phyloP scores from a whole-genome alignment of 2,329 filamentous ascomycete genomes.

The Daldinia eschscholtzii region DNA sequence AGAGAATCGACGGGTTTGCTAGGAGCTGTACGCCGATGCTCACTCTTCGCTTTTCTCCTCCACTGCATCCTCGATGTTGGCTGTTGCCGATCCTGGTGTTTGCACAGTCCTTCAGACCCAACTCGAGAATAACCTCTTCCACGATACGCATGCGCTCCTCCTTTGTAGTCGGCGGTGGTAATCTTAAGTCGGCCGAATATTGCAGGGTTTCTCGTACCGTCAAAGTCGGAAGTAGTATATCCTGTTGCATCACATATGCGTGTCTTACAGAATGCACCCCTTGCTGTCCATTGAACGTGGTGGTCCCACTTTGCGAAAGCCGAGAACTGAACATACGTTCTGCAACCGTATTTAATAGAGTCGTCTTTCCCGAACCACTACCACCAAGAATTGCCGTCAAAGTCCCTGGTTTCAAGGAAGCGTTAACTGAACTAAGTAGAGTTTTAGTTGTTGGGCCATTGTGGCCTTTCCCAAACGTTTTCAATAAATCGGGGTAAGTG shows the following conservation, averaged over 20 bases:
- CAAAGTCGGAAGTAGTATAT: slow-evolving; percentile 77
- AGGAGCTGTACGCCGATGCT: slow-evolving; percentile 84
- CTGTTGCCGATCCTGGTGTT: slow-evolving; percentile 79
- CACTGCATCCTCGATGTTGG: slow-evolving; percentile 80
- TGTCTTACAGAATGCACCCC: slow-evolving; percentile 69
- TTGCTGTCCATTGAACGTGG: slow-evolving; percentile 71
- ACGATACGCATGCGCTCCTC: slow-evolving; percentile 73
- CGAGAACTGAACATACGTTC: slow-evolving; percentile 72
- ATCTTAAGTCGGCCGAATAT: slow-evolving; percentile 78
- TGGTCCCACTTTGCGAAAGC: slow-evolving; percentile 65
- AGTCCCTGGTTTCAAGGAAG: slow-evolving; percentile 73
- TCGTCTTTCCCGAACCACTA: slow-evolving; percentile 80
- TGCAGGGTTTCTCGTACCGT: slow-evolving; percentile 81
- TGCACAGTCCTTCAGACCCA: slow-evolving; percentile 82
- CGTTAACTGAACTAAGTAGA: slow-evolving; percentile 73
- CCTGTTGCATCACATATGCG: slow-evolving; percentile 82
- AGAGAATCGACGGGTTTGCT: slow-evolving; percentile 82
- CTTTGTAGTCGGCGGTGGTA: slow-evolving; percentile 71
- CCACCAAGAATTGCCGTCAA: slow-evolving; percentile 82
- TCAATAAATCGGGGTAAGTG: slow-evolving; percentile 59
- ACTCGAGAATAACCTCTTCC: slow-evolving; percentile 80
- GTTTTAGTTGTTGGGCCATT: slow-evolving; percentile 57
- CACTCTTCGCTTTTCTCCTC: slow-evolving; percentile 81
- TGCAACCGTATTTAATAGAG: slow-evolving; percentile 77
- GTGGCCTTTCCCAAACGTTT: slow-evolving; percentile 51